Evolutionary conservation across 805 yeast genomes (phyloP).

Genomic region (Yarrowia divulgata): DNA sequence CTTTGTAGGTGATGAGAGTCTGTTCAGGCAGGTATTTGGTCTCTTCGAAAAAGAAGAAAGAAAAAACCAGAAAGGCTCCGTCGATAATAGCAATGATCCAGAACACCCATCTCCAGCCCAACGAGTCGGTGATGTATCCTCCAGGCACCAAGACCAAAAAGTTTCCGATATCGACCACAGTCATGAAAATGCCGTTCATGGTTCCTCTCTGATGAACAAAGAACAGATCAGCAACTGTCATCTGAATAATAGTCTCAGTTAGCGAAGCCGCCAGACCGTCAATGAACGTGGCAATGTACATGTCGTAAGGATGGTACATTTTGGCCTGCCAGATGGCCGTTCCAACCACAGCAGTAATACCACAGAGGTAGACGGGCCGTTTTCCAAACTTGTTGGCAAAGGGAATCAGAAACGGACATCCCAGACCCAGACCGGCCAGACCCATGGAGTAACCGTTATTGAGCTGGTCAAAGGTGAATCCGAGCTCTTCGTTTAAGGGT

Average conservation of each 20-base stretch:
- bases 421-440: slow-evolving; percentile 40
- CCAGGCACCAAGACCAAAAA: slow-evolving; percentile 45
- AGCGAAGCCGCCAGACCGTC: slow-evolving; percentile 40
- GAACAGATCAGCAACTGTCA: slow-evolving; percentile 45
- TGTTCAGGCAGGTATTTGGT: slow-evolving; percentile 41
- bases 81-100: slow-evolving; percentile 44
- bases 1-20: slow-evolving; percentile 10
- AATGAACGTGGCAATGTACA: slow-evolving; percentile 40
- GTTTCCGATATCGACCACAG: slow-evolving; percentile 46
- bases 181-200: slow-evolving; percentile 45
- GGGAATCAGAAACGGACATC: slow-evolving; percentile 42
- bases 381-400: slow-evolving; percentile 42
- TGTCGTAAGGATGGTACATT: slow-evolving; percentile 40
- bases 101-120: slow-evolving; percentile 48
- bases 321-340: slow-evolving; percentile 41
- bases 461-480: slow-evolving; percentile 40
- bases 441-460: slow-evolving; percentile 41
- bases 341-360: slow-evolving; percentile 37
- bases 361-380: slow-evolving; percentile 41
- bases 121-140: slow-evolving; percentile 44
- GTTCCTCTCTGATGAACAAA: slow-evolving; percentile 46
- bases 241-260: slow-evolving; percentile 44
- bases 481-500: slow-evolving; percentile 39
- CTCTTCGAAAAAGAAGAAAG: slow-evolving; percentile 44
- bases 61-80: slow-evolving; percentile 40